Evolutionary conservation across 108 stramenopile genomes (phyloP), one percentile per base, ranked within the genome.

Genomic region (Bacterosira constricta): DNA sequence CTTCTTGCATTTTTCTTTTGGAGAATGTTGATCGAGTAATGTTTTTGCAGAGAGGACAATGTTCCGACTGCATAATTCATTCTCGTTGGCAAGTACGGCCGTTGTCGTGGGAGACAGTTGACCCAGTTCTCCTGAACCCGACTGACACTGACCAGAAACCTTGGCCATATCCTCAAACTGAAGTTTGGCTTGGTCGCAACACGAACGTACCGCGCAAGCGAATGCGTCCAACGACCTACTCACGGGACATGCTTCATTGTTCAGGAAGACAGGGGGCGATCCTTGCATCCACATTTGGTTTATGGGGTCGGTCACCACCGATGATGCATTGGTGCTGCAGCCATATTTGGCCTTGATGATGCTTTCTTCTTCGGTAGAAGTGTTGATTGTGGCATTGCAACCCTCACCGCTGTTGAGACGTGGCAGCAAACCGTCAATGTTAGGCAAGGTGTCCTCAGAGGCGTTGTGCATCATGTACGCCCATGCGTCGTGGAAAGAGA

Each of bases 261-360:
- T 91, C 29, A 95, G 79, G 64, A 88, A 94, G 13, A 95, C 83
- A 2, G 88, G 88, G 25, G 94, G 94, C 7, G 91, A 85, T 47
- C 94, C 92, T 77, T 94, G 93, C 41, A 91, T 89, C 93, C 93
- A 94, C 74, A 88, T 88, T 66, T 91, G 80, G 73, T 94, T 94
- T 35, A 81, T 69, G 1, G 93, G 89, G 49, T 94, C 80, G 12
- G 76, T 65, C 26, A 81, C 88, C 49, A 94, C 80, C 27, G 67
- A 58, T 23, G 51, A 67, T 32, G 82, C 69, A 62, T 75, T 74
- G 11, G 67, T 76, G 9, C 85, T 69, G 26, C 75, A 61, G 35
- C 79, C 83, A 66, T 83, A 86, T 49, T 86, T 85, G 30, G 65
- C 35, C 57, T 86, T 79, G 17, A 27, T 49, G 15, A 53, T 50